Evolutionary conservation across 331 rosid genomes (phyloP).

Genomic region (Pyracantha coccinea): DNA sequence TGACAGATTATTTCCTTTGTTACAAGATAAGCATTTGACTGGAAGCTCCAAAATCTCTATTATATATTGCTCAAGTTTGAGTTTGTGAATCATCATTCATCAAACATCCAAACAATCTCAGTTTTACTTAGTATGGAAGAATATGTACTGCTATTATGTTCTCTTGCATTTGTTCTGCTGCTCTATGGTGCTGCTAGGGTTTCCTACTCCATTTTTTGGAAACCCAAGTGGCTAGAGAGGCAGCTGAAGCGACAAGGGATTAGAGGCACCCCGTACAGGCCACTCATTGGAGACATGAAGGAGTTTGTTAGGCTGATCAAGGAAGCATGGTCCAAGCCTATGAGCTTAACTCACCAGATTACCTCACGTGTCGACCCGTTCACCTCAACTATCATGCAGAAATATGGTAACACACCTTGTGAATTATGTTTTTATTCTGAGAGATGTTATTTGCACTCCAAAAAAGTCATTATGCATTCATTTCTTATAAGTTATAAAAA

Average conservation of each 20-base stretch:
- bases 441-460: no score
- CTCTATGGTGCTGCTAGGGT: slow-evolving; percentile 22
- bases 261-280: slow-evolving; percentile 41
- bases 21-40: slow-evolving; percentile 14
- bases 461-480: no score
- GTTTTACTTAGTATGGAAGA: slow-evolving; percentile 14
- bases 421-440: not conserved
- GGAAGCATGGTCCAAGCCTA: slow-evolving; percentile 50
- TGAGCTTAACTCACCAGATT: slow-evolving; percentile 32
- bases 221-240: slow-evolving; percentile 37
- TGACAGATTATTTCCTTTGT: not conserved
- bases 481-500: no score
- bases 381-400: slow-evolving; percentile 20
- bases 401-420: slow-evolving; percentile 23
- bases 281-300: slow-evolving; percentile 36
- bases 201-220: slow-evolving; percentile 33
- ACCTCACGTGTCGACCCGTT: slow-evolving; percentile 40
- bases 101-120: not conserved
- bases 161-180: slow-evolving; percentile 17
- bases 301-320: slow-evolving; percentile 27
- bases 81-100: not conserved
- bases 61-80: slow-evolving; percentile 2
- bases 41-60: not conserved
- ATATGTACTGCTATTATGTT: not conserved
- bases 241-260: slow-evolving; percentile 36